Evolutionary conservation across 768 basidiomycete genomes (phyloP), one percentile per base, ranked within the genome.

Genomic region (Boletus subparvulus): DNA sequence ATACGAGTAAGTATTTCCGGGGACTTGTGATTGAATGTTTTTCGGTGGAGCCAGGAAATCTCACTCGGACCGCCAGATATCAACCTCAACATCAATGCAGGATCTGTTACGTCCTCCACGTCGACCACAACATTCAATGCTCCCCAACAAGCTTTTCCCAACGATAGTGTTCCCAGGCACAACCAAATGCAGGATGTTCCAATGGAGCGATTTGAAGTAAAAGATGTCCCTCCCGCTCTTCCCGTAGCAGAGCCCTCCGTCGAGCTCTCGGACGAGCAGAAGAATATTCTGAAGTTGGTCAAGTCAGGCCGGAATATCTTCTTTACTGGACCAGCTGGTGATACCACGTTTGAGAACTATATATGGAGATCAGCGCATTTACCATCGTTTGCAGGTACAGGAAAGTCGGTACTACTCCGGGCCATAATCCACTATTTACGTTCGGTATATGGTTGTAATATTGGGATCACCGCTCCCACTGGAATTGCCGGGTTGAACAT

Each of bases 241-340:
- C 60, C 50, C 17, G 39, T 37, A 13, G 13, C 16, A n/a, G 56
- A 58, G 11, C 65, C 60, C 19, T 17, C 35, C 19, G 7, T 71
- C 24, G 55, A 66, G 14, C 66, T 73, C 50, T 74, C 73, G 17
- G 63, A 68, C 21, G 80, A 83, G 51, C 82, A 83, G 52, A 64
- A 60, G 49, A 24, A 52, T 1, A 73, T 83, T n/a, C 43, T 83
- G 13, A 59, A 68, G 11, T 57, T 76, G 37, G 83, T 88, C 9
- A 75, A 81, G 36, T 74, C 75, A 6, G 83, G 83, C 1, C 69
- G 77, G 58, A 88, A 79, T 56, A 77, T 89, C 30, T 90, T 91
- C 73, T 90, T 90, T 69, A 90, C 87, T 2, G 88, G 88, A 21
- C 80, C 85, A 54, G 88, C 88, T 54, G 86, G 88, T 87, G 55